Evolutionary conservation across 495 filamentous ascomycete genomes (phyloP).

Genomic region (Trichocladium uniseriatum): DNA sequence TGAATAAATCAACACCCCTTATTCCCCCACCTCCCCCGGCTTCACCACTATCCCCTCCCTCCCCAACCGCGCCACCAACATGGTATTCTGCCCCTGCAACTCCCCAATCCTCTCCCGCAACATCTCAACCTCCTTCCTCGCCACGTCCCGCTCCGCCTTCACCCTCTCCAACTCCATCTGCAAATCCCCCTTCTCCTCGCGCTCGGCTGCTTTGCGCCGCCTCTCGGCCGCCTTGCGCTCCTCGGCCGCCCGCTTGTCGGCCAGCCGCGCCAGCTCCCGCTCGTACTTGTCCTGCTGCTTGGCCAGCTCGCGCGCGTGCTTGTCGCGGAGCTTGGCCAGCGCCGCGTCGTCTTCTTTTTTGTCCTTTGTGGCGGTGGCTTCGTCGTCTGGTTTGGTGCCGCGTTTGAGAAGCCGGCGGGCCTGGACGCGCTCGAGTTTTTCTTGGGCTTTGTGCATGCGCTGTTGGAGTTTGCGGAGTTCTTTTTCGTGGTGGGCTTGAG

Average conservation of each 20-base stretch:
- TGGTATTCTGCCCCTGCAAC: constrained; percentile 58
- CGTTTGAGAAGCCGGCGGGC: constrained; percentile 36
- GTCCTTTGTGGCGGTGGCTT: not conserved
- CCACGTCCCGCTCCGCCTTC: constrained; percentile 45
- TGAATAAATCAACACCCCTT: not conserved
- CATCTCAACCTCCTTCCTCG: constrained; percentile 52
- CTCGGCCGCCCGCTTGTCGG: constrained; percentile 50
- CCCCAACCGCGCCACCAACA: constrained; percentile 44
- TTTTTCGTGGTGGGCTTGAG: constrained; percentile 49
- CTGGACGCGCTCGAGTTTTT: constrained; percentile 51
- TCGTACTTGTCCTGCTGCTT: constrained; percentile 58
- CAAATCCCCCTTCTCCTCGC: constrained; percentile 43
- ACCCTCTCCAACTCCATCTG: constrained; percentile 42
- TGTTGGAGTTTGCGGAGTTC: constrained; percentile 67
- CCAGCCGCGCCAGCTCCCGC: constrained; percentile 53
- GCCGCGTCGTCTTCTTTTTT: constrained; percentile 37
- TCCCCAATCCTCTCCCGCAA: constrained; percentile 52
- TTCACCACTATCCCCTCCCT: constrained; percentile 7
- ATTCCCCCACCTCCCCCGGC: not conserved
- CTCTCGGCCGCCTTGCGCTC: constrained; percentile 53
- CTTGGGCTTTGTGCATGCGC: constrained; percentile 58
- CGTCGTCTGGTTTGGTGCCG: constrained; percentile 4
- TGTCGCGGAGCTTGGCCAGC: constrained; percentile 46
- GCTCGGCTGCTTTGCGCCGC: constrained; percentile 42
- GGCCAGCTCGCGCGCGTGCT: constrained; percentile 48